A percentile compares a stretch with the other conserved stretches of the same genome.
Conservation (phyloP, 2,329 filamentous ascomycete genomes). For the Colletotrichum salicis region DNA sequence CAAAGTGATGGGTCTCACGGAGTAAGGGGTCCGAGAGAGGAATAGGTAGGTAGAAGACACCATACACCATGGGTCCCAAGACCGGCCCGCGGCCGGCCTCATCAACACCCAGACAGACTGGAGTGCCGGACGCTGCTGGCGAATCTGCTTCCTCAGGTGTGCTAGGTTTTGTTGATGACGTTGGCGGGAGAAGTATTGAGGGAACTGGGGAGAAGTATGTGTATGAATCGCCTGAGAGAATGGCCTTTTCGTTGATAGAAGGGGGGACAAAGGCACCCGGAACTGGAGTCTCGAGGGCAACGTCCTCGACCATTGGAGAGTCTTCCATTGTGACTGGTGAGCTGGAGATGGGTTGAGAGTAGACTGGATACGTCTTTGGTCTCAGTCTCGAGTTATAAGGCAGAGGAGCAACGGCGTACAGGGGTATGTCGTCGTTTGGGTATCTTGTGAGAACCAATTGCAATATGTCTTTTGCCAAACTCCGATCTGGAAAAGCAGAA, state of each 20-base stretch:
- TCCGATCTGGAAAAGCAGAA: neutral
- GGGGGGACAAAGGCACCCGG: conserved; percentile 70
- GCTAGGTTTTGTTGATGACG: conserved; percentile 38
- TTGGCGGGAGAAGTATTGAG: conserved; percentile 61
- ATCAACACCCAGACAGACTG: conserved; percentile 86
- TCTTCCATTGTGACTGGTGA: conserved; percentile 49
- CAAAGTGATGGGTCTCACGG: conserved; percentile 83
- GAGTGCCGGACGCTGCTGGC: conserved; percentile 33
- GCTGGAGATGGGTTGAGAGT: neutral
- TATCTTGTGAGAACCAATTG: neutral
- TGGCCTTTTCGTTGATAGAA: conserved; percentile 67
- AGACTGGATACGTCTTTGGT: neutral
- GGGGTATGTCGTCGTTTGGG: neutral
- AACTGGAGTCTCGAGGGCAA: conserved; percentile 46
- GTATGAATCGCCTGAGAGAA: conserved; percentile 75
- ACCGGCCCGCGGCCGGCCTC: conserved; percentile 95
- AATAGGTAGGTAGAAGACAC: conserved; percentile 79
- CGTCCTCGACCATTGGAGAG: conserved; percentile 48
- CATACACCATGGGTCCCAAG: conserved; percentile 83
- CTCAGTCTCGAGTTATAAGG: neutral
- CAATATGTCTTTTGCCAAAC: neutral
- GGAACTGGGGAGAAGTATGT: conserved; percentile 78
- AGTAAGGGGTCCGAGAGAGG: conserved; percentile 78
- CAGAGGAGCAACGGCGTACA: neutral
- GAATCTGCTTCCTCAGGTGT: conserved; percentile 40